These are phyloP conservation scores for Gnetum montanum DNA, from an alignment of 75 land plant genomes.

Conservation along the genomic window DNA sequence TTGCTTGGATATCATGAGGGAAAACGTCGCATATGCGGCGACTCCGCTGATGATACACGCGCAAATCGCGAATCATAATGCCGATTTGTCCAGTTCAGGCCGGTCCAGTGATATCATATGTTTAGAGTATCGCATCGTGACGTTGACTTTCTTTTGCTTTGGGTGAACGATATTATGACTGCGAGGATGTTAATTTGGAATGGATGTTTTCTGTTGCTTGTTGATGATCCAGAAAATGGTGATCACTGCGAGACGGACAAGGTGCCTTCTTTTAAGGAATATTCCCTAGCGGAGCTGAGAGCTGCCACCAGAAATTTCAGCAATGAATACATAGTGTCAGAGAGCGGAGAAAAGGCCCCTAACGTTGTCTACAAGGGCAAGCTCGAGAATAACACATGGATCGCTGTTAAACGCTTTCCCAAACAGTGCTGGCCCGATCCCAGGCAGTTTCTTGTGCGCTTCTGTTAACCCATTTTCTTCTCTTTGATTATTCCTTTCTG, in stretches of 20 bases:
- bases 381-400: conserved; percentile 55
- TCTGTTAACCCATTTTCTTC: background rate
- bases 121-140: background rate
- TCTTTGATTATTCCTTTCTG: background rate
- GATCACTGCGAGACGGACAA: conserved; percentile 26
- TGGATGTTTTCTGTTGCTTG: background rate
- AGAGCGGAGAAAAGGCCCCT: conserved; percentile 94
- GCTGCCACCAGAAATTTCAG: conserved; percentile 78
- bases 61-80: background rate
- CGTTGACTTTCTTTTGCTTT: background rate
- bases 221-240: conserved; percentile 30
- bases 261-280: conserved; percentile 72
- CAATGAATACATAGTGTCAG: conserved; percentile 73
- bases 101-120: no score
- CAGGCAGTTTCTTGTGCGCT: conserved; percentile 84
- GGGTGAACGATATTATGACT: background rate
- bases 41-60: background rate
- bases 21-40: no score
- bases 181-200: background rate
- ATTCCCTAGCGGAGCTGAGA: conserved; percentile 42
- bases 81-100: background rate
- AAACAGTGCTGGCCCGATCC: conserved; percentile 90
- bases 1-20: no score
- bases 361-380: conserved; percentile 82
- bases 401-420: conserved; percentile 86